Base-by-base conservation (phyloP, 1,139 yeast species). In the Hansenula sp. region DNA sequence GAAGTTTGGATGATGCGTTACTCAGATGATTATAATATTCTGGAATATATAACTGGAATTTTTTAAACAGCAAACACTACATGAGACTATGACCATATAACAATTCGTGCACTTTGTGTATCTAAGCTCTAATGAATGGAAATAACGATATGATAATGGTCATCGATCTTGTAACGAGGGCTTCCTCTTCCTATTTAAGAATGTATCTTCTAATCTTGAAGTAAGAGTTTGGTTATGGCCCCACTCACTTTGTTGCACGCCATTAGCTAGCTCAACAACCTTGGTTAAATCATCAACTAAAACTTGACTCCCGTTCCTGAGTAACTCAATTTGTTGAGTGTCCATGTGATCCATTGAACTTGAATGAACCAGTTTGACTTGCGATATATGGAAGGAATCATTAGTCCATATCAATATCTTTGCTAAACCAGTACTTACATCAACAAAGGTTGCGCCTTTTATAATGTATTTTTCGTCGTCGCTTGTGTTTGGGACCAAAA, bases 201-300 rank as follows among this genome's bases (percentile, higher is more conserved):
- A 53, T 5, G 57, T 53, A 28, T 53, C 57, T 16, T 52, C 55
- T 13, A 47, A 36, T 15, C 38, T 44, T 13, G 46, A 21, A 10
- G 30, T 38, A 25, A 36, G 43, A 10, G 54, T 42, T 21, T 42
- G n/a, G 24, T 51, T 47, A 13, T 41, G 45, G 4, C 53, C 57
- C 57, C 57, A 53, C 43, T 53, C 57, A 18, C 48, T 47, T 35
- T 53, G 56, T 33, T 53, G 57, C 1, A 52, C 57, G 17, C 51
- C 55, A 9, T 47, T 49, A 6, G 55, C 56, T 8, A 53, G 30
- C 21, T 50, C 52, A 17, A 52, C 41, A 3, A 52, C 54, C 9
- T 45, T 33, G 2, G 54, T 41, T 6, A 44, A 40, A 32, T 53
- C 57, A 43, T 53, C 50, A 1, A 45, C 33, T n/a, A 51, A 36